These are phyloP conservation scores for Trypanosoma brucei DNA, from an alignment of 208 protist genomes.

Conservation along the genomic window DNA sequence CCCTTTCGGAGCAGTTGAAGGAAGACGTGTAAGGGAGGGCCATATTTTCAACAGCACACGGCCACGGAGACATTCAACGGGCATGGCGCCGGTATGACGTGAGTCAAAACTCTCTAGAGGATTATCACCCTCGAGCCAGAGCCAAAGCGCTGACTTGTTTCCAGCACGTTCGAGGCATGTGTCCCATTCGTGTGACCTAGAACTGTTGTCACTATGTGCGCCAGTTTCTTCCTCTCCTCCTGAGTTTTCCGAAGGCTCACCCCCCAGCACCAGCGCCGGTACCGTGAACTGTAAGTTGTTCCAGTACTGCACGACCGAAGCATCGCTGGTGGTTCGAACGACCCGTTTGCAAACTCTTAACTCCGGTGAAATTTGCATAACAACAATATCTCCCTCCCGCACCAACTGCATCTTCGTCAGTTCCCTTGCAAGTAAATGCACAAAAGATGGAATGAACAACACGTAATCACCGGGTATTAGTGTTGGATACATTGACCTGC, in stretches of 20 bases:
- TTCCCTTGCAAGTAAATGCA: constrained; percentile 24
- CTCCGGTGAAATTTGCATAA: constrained; percentile 58
- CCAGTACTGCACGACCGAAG: constrained; percentile 33
- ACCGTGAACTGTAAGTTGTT: constrained; percentile 40
- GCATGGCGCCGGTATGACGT: constrained; percentile 52
- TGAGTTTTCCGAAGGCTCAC: background rate
- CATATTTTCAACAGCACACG: constrained; percentile 37
- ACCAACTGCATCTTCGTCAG: constrained; percentile 31
- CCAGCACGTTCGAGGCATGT: constrained; percentile 39
- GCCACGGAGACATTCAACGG: constrained; percentile 70
- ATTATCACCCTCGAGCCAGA: constrained; percentile 88
- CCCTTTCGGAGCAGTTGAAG: background rate
- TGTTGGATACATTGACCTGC: constrained; percentile 74
- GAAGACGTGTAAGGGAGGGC: constrained; percentile 7
- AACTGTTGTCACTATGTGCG: background rate
- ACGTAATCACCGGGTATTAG: constrained; percentile 63
- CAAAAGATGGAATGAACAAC: constrained; percentile 53
- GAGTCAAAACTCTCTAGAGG: constrained; percentile 70
- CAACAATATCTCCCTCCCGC: constrained; percentile 46
- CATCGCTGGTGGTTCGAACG: constrained; percentile 28
- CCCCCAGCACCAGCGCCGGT: constrained; percentile 1
- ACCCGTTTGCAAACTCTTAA: constrained; percentile 82
- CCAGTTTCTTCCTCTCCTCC: background rate
- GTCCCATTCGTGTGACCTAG: constrained; percentile 58
- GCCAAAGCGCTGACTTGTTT: constrained; percentile 35